Evolutionary conservation across 805 yeast species (phyloP).

Genomic region (Teunomyces funiuensis): DNA sequence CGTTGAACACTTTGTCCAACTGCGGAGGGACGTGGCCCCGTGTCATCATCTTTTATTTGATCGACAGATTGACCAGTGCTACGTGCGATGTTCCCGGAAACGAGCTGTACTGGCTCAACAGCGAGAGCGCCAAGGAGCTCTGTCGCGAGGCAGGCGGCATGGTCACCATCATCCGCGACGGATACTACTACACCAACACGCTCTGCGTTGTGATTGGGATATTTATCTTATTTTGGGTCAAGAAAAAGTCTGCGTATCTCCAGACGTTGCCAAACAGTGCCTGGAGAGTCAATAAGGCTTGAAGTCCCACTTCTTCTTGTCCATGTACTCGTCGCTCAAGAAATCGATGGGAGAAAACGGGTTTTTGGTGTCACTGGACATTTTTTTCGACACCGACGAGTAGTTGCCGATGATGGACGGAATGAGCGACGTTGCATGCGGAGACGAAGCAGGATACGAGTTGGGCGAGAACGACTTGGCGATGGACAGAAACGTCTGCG

Average conservation of each 20-base stretch:
- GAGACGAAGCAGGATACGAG: not conserved
- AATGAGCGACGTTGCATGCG: constrained; percentile 29
- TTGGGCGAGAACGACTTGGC: not conserved
- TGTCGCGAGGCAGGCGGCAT: constrained; percentile 59
- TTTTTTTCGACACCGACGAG: constrained; percentile 35
- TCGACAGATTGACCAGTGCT: constrained; percentile 74
- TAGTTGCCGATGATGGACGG: constrained; percentile 43
- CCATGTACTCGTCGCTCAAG: constrained; percentile 29
- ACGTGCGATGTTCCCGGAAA: constrained; percentile 45
- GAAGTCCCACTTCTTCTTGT: not conserved
- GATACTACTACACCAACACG: constrained; percentile 77
- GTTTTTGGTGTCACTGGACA: constrained; percentile 33
- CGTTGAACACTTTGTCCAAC: constrained; percentile 86
- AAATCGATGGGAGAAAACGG: constrained; percentile 46
- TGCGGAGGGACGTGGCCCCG: constrained; percentile 98
- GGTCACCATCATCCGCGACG: constrained; percentile 62
- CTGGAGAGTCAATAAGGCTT: constrained; percentile 60
- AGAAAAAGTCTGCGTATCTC: constrained; percentile 56
- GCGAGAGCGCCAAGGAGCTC: constrained; percentile 42
- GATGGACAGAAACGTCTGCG: not conserved
- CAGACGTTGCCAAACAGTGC: constrained; percentile 72
- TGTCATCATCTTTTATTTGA: constrained; percentile 71
- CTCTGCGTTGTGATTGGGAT: constrained; percentile 71
- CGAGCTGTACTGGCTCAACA: constrained; percentile 12
- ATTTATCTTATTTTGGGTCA: constrained; percentile 65